These are phyloP conservation scores for Madurella mycetomatis DNA, from an alignment of 2,329 filamentous ascomycete genomes.

Conservation along the genomic window DNA sequence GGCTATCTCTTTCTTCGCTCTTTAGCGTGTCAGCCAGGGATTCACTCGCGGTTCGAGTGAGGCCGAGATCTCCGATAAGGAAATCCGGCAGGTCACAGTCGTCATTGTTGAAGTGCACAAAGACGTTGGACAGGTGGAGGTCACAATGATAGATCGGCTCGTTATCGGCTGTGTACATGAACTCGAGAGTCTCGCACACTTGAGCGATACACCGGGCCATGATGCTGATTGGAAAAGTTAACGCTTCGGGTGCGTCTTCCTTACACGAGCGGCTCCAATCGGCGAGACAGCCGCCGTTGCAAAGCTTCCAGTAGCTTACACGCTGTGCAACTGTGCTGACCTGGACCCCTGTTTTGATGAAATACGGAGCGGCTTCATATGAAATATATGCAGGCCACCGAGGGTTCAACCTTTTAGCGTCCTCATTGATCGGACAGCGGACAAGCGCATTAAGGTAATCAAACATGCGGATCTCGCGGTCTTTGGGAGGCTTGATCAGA, in stretches of 20 bases:
- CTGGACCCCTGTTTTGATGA: not conserved
- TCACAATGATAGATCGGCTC: conserved; percentile 14
- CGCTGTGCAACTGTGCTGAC: not conserved
- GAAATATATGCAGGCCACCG: conserved; percentile 6
- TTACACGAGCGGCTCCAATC: not conserved
- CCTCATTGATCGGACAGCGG: not conserved
- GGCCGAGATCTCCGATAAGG: conserved; percentile 14
- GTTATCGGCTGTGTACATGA: conserved; percentile 14
- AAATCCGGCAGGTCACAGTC: conserved; percentile 2
- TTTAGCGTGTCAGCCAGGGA: not conserved
- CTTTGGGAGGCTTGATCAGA: not conserved
- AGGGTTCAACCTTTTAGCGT: not conserved
- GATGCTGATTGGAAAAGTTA: not conserved
- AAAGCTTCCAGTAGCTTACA: conserved; percentile 16
- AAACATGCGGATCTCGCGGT: conserved; percentile 5
- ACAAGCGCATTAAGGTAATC: not conserved
- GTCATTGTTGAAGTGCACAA: conserved; percentile 3
- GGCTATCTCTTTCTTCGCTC: not conserved
- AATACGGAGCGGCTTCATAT: not conserved
- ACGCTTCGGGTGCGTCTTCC: not conserved
- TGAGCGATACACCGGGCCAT: conserved; percentile 10
- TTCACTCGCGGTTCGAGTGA: conserved; percentile 5
- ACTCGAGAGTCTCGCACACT: conserved; percentile 14
- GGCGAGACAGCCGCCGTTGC: conserved; percentile 7
- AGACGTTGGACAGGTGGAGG: conserved; percentile 13